Percentiles rank a stretch among this genome's conserved stretches.
phyloP scores from a whole-genome alignment of 2,329 filamentous ascomycete species.

The Trichophyton equinum region DNA sequence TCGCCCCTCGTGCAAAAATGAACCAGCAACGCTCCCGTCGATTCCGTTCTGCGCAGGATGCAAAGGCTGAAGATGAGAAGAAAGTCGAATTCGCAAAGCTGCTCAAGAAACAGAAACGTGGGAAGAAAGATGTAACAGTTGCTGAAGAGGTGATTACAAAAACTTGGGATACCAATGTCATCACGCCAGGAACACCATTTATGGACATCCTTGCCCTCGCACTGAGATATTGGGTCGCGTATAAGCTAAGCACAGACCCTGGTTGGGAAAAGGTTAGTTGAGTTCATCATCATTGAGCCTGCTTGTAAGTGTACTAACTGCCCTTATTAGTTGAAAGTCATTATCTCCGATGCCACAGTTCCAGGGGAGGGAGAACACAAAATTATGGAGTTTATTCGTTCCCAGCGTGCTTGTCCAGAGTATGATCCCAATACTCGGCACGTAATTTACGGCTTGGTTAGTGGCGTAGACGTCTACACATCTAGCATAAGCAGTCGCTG shows the following conservation, averaged over 20 bases:
- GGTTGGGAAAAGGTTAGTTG: constrained; percentile 63
- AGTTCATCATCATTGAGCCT: neutral
- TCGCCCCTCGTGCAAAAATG: constrained; percentile 97
- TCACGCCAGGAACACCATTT: constrained; percentile 94
- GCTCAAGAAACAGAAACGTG: constrained; percentile 64
- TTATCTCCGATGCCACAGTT: constrained; percentile 96
- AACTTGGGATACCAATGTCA: constrained; percentile 79
- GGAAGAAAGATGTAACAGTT: constrained; percentile 48
- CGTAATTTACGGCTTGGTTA: constrained; percentile 79
- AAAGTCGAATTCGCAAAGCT: constrained; percentile 79
- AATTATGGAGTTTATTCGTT: constrained; percentile 96
- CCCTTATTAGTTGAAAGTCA: constrained; percentile 59
- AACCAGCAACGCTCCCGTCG: constrained; percentile 95
- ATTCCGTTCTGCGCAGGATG: constrained; percentile 88
- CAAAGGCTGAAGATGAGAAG: constrained; percentile 83
- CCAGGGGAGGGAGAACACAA: constrained; percentile 98
- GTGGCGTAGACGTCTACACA: constrained; percentile 8
- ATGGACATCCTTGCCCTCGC: constrained; percentile 91
- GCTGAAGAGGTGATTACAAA: constrained; percentile 59
- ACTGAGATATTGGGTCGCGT: constrained; percentile 90
- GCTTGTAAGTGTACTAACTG: constrained; percentile 15
- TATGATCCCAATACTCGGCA: constrained; percentile 95
- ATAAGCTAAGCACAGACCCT: constrained; percentile 94
- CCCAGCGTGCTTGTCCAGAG: constrained; percentile 76
- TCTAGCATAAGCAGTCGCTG: constrained; percentile 12